phyloP scores from a whole-genome alignment of 768 basidiomycete species.

The Mycena albidolilacea region DNA sequence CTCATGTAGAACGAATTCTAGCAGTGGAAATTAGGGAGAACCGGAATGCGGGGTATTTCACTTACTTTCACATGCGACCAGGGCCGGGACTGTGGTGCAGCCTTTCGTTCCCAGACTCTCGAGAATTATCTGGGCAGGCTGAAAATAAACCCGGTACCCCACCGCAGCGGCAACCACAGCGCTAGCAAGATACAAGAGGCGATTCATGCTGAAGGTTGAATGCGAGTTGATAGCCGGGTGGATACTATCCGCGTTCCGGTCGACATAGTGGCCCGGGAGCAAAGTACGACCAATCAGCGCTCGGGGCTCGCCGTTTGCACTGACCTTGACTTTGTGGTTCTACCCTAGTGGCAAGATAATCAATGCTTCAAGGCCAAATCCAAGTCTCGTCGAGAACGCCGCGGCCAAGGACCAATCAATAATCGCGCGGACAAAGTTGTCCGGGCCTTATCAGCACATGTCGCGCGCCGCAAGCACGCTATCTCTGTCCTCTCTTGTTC shows the following conservation, averaged over 20 bases:
- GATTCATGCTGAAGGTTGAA: conserved; percentile 34
- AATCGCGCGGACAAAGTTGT: no score
- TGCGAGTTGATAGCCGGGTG: background rate
- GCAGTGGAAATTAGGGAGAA: background rate
- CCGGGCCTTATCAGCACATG: background rate
- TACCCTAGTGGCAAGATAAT: no score
- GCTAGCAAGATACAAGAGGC: conserved; percentile 41
- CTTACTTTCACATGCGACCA: conserved; percentile 80
- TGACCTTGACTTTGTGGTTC: no score
- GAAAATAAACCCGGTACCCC: conserved; percentile 64
- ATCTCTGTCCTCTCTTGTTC: conserved; percentile 19
- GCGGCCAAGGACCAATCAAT: no score
- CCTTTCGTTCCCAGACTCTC: conserved; percentile 57
- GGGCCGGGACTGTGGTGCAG: conserved; percentile 66
- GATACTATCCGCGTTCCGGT: no score
- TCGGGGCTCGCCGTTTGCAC: no score
- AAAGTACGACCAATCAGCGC: no score
- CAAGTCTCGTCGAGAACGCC: no score
- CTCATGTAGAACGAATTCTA: conserved; percentile 74
- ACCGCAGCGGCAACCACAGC: conserved; percentile 60
- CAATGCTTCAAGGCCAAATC: no score
- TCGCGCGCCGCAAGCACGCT: background rate
- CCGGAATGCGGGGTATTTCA: conserved; percentile 4
- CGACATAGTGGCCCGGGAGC: no score
- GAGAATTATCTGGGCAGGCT: conserved; percentile 45